phyloP scores from a whole-genome alignment of 305 asterid genomes.

The Fraxinus platypoda region DNA sequence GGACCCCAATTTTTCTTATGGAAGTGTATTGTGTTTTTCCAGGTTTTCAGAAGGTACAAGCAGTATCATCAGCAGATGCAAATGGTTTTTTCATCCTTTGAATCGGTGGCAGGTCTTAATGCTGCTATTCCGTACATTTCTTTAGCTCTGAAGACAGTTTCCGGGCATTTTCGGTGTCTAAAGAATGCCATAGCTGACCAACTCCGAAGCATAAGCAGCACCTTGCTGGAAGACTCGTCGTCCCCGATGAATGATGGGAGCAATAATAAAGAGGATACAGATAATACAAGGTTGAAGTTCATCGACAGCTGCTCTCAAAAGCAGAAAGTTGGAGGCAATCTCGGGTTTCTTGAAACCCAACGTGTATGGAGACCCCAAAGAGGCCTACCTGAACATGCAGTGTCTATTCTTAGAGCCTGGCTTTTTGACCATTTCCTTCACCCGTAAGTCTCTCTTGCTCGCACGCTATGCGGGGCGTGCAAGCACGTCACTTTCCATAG shows the following conservation, averaged over 20 bases:
- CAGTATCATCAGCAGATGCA: constrained; percentile 88
- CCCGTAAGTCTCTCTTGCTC: constrained; percentile 49
- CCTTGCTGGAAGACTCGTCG: constrained; percentile 50
- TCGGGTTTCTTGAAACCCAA: constrained; percentile 12
- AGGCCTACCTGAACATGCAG: constrained; percentile 87
- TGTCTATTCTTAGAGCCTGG: constrained; percentile 80
- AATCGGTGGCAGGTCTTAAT: constrained; percentile 70
- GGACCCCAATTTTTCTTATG: not conserved
- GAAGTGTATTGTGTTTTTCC: not conserved
- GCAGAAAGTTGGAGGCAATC: constrained; percentile 34
- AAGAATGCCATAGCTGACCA: constrained; percentile 54
- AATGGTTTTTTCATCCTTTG: constrained; percentile 80
- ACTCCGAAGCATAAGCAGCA: constrained; percentile 38
- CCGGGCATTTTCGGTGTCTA: constrained; percentile 57
- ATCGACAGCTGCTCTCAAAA: constrained; percentile 49
- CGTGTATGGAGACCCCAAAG: constrained; percentile 73
- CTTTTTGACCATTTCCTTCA: constrained; percentile 92
- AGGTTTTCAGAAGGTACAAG: constrained; percentile 71
- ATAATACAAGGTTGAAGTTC: constrained; percentile 42
- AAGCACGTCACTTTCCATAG: not conserved
- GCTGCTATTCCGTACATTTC: constrained; percentile 71
- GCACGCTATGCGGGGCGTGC: not conserved
- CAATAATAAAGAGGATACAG: constrained; percentile 28
- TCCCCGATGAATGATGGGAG: constrained; percentile 37
- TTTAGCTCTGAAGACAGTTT: constrained; percentile 52